Base-by-base conservation (phyloP, 306 rosid species). In the Glycine latifolia region DNA sequence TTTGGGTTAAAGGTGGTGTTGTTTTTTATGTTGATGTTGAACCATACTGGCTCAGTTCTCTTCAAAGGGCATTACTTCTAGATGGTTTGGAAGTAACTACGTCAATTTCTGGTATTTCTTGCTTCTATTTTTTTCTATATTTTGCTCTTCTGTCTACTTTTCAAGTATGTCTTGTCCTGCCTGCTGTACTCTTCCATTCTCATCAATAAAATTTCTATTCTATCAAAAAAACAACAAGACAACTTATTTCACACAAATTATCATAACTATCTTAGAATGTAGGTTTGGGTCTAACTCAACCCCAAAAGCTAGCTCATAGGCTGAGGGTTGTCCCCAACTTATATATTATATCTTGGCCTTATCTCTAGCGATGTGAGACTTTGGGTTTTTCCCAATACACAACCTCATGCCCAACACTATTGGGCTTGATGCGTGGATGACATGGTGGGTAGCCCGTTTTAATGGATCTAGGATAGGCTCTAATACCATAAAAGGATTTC, bases 81-180 rank as follows among this genome's bases (percentile, higher is more conserved):
- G 15, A 50, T 37, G 74, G 67, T 77, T 49, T 6, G 52, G 37
- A 49, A 14, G 33, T 37, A 12, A 31, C 58, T 54, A 41, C n/a
- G 11, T 62, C 10, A 6, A 50, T 62, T 62, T 66, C 14, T 37
- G 7, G 72, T 63, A 62, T 15, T 77, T 67, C 82, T 37, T 37
- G 2, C 39, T 39, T 39, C 44, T 39, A 39, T 54, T 12, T 67
- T 67, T 8, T 54, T 20, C 44, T 14, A 76, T 78, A 14, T 67
- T 13, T 52, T 67, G n/a, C 8, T n/a, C 10, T 33, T 59, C 66
- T 26, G 39, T 26, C 3, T 20, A 11, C 66, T 20, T 59, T 59
- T 26, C 39, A 59, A 59, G 66, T 7, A 20, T 59, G 37, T 20
- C 14, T 59, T 17, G 31, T 20, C 66, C 43, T 61, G 31, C 31